phyloP scores from a whole-genome alignment of 2,329 filamentous ascomycete genomes.

The Fusarium mexicanum region DNA sequence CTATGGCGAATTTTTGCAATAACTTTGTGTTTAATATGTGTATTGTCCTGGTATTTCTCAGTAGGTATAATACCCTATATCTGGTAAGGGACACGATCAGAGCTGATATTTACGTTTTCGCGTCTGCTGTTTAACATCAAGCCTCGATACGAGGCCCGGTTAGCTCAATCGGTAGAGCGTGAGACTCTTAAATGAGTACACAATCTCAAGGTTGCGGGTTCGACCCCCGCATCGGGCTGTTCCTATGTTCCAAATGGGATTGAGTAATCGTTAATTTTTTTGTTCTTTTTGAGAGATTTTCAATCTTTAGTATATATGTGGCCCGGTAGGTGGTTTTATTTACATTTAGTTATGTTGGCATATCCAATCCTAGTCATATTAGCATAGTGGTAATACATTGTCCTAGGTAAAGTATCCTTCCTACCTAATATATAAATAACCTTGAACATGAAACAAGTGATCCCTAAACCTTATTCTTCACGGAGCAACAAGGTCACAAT shows the following conservation, averaged over 20 bases:
- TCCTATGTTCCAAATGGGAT: slow-evolving; percentile 15
- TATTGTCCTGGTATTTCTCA: neutral
- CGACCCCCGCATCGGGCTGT: slow-evolving; percentile 57
- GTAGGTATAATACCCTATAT: too few relatives aligned
- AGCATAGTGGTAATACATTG: neutral
- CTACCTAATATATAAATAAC: too few relatives aligned
- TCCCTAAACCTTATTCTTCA: neutral
- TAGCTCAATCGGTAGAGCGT: slow-evolving; percentile 69
- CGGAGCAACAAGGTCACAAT: neutral
- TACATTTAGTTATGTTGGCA: too few relatives aligned
- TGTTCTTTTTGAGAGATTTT: too few relatives aligned
- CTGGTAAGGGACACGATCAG: fast-evolving
- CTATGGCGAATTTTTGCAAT: neutral
- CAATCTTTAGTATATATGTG: too few relatives aligned
- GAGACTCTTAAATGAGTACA: slow-evolving; percentile 66
- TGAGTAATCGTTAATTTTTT: slow-evolving; percentile 12
- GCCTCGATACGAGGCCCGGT: slow-evolving; percentile 44
- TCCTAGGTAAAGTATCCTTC: neutral
- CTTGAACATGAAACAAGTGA: neutral
- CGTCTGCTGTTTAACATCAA: fast-evolving
- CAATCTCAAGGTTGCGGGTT: slow-evolving; percentile 67
- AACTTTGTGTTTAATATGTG: neutral
- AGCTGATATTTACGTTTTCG: neutral
- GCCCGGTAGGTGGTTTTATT: neutral
- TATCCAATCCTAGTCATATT: too few relatives aligned